These are phyloP conservation scores for Magnaporthiopsis incrustans DNA, from an alignment of 2,329 filamentous ascomycete genomes.

Conservation along the genomic window DNA sequence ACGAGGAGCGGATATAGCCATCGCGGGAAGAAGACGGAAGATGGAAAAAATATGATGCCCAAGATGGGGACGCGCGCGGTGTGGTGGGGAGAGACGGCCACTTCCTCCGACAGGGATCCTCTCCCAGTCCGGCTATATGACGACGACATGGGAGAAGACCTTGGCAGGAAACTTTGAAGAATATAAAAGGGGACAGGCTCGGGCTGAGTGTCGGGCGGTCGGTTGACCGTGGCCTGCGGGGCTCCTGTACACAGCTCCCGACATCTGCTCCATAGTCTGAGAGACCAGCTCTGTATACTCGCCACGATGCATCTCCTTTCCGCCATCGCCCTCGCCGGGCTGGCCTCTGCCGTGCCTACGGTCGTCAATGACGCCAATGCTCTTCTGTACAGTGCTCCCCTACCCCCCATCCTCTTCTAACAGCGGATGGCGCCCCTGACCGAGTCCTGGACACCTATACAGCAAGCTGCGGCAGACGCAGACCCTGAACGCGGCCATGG, in stretches of 20 bases:
- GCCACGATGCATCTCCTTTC: background rate
- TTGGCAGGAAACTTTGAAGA: background rate
- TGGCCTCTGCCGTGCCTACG: background rate
- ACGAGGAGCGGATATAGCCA: background rate
- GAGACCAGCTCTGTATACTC: background rate
- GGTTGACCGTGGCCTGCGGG: background rate
- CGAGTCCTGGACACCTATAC: background rate
- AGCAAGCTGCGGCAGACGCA: constrained; percentile 1
- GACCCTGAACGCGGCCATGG: constrained; percentile 18
- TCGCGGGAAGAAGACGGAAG: background rate
- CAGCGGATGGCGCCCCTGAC: too few relatives aligned
- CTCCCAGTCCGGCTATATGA: background rate
- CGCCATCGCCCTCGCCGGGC: background rate
- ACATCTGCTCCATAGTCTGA: background rate
- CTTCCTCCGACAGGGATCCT: background rate
- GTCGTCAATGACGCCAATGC: background rate
- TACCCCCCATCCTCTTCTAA: too few relatives aligned
- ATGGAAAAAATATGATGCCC: background rate
- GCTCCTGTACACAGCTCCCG: background rate
- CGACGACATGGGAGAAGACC: background rate
- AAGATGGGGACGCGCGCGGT: background rate
- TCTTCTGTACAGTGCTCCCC: background rate
- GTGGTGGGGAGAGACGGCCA: too few relatives aligned
- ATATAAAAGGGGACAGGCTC: background rate
- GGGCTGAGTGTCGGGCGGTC: background rate